A percentile compares a stretch with the other conserved stretches of the same genome.
Evolutionary conservation across 148 eudicot species (phyloP).

Genomic region (Rhododendron ovatum): DNA sequence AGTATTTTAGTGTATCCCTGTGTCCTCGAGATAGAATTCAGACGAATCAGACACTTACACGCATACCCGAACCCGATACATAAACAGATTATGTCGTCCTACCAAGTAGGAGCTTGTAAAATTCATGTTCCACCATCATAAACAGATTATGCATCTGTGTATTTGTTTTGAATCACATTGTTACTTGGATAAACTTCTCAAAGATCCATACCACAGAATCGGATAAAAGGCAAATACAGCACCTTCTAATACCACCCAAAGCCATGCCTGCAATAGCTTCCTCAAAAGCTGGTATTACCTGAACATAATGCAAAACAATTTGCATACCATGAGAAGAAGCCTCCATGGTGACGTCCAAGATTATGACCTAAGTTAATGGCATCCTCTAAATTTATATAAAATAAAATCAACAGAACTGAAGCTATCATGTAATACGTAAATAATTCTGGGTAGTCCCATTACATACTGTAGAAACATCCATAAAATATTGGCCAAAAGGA

Average conservation of each 20-base stretch:
- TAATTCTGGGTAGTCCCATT: neutral
- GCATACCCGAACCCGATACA: neutral
- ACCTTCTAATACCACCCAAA: constrained; percentile 87
- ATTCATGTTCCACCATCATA: neutral
- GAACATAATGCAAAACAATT: constrained; percentile 18
- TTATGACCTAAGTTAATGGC: neutral
- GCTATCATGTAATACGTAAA: neutral
- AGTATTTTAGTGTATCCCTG: neutral
- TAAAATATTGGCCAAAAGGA: neutral
- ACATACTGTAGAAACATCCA: neutral
- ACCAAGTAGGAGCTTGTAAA: neutral
- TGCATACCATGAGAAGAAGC: neutral
- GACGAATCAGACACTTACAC: neutral
- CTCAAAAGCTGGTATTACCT: constrained; percentile 98
- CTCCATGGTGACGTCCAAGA: neutral
- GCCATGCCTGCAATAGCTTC: constrained; percentile 92
- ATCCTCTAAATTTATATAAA: neutral
- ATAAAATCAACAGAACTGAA: neutral
- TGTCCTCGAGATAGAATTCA: neutral
- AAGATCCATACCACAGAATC: neutral
- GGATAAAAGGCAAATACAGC: neutral
- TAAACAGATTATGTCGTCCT: neutral
- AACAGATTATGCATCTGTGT: neutral
- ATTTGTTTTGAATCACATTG: neutral
- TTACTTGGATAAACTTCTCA: neutral